A percentile compares a stretch with the other conserved stretches of the same genome.
Conservation (phyloP, 2,329 filamentous ascomycete genomes). For the Penicillium sp. region DNA sequence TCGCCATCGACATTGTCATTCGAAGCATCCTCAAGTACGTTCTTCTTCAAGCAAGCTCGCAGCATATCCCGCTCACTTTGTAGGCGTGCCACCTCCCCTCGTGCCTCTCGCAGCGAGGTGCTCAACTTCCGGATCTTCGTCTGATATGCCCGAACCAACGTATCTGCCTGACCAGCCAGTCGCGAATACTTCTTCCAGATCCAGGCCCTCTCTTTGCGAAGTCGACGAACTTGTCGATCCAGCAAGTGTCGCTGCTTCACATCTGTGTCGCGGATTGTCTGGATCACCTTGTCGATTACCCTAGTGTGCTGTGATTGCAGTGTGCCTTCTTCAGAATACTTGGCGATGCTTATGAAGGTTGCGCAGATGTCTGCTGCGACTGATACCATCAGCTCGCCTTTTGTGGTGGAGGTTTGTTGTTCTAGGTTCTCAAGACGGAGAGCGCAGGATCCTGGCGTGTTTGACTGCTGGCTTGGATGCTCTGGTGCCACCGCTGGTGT, state of each 20-base stretch:
- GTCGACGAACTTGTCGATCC: constrained; percentile 19
- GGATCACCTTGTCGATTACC: constrained; percentile 30
- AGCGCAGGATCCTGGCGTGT: constrained; percentile 15
- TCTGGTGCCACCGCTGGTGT: neutral
- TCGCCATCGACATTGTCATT: neutral
- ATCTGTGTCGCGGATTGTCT: constrained; percentile 27
- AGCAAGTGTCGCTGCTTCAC: constrained; percentile 15
- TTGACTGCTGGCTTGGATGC: neutral
- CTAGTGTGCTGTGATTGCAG: constrained; percentile 25
- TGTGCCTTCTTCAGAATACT: constrained; percentile 26
- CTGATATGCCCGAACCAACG: constrained; percentile 17
- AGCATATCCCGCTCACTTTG: constrained; percentile 5
- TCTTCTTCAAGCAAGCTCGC: neutral
- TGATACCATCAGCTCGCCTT: constrained; percentile 25
- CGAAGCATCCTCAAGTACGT: too few species aligned
- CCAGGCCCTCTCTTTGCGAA: constrained; percentile 22
- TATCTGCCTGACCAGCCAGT: constrained; percentile 19
- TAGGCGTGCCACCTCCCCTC: neutral
- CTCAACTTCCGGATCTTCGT: constrained; percentile 12
- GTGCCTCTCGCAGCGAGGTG: constrained; percentile 3
- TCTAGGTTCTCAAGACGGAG: constrained; percentile 28
- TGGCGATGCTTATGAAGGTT: constrained; percentile 31
- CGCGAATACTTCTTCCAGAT: constrained; percentile 23
- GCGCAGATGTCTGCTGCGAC: constrained; percentile 35
- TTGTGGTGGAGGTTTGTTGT: constrained; percentile 17